Evolutionary conservation across 139 green algal genomes (phyloP), one percentile per base, ranked within the genome.

Genomic region (Tetratostichococcus sp.): DNA sequence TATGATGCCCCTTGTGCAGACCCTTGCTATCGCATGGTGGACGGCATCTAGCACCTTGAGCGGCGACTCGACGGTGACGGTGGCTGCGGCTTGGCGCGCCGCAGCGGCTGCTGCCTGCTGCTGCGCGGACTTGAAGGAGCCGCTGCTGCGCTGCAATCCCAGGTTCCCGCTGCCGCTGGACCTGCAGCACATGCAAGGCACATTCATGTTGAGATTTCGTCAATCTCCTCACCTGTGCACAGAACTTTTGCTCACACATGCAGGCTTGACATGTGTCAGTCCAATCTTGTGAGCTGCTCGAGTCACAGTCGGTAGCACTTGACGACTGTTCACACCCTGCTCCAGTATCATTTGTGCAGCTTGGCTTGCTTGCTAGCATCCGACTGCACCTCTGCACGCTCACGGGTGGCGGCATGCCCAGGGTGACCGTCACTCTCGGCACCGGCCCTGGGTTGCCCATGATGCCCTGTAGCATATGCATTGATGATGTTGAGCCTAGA

Each of bases 401-500:
- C 34, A 4, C 11, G n/a, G 35, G 22, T 65, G 35, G 21, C 22
- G 30, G 31, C 35, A 59, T 30, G 28, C 66, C 42, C 30, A 65
- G 68, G 75, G 79, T 28, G 26, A 59, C 30, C 25, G 34, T 32
- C 30, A 66, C 43, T 30, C 30, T 39, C 30, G 21, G 70, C n/a
- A 39, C 32, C 5, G 21, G 22, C 34, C 62, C 17, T 4, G 42
- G 17, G 65, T n/a, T 71, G 62, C n/a, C 26, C 62, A 30, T 57
- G 4, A 35, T 58, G 67, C 42, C 59, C 34, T 34, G 26, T 31
- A 30, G 39, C 35, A n/a, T 67, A 78, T 82, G 79, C 25, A 83
- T n/a, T 74, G 21, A 75, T 39, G 22, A 75, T 72, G 33, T n/a
- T n/a, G n/a, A n/a, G n/a, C n/a, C n/a, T n/a, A n/a, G n/a, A n/a